Evolutionary conservation across 176 grass and related monocot species (phyloP).

Genomic region (Avena insularis): DNA sequence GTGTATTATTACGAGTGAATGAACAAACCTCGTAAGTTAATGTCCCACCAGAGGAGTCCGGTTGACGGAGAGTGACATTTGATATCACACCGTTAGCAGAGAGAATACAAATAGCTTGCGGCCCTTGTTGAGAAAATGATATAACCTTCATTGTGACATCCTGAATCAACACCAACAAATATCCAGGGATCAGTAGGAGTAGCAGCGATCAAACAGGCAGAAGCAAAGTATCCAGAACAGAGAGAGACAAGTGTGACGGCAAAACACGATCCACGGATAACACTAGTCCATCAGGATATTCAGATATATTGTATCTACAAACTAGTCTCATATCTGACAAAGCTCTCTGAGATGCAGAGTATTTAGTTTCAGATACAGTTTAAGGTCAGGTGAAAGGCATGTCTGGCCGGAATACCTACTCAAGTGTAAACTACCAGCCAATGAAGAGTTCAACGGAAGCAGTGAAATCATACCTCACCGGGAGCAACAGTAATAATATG

Average conservation of each 20-base stretch:
- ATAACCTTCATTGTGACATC: constrained; percentile 97
- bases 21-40: constrained; percentile 87
- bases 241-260: neutral
- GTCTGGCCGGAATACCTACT: neutral
- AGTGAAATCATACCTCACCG: constrained; percentile 73
- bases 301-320: neutral
- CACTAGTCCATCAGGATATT: neutral
- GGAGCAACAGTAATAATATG: constrained; percentile 92
- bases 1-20: no score
- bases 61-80: constrained; percentile 87
- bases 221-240: neutral
- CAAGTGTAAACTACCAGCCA: neutral
- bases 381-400: neutral
- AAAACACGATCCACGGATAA: constrained; percentile 4
- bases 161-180: constrained; percentile 46
- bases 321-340: neutral
- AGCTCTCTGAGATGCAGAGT: neutral
- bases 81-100: constrained; percentile 93
- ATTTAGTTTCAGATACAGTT: neutral
- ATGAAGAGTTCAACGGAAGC: neutral
- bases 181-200: neutral
- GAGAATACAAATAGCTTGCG: constrained; percentile 80
- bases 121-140: constrained; percentile 90
- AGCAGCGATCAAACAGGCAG: neutral
- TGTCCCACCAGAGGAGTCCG: constrained; percentile 93